Evolutionary conservation across 1,284 basidiomycete genomes (phyloP), one percentile per base, ranked within the genome.

Genomic region (Sanghuangporus sanghuang): DNA sequence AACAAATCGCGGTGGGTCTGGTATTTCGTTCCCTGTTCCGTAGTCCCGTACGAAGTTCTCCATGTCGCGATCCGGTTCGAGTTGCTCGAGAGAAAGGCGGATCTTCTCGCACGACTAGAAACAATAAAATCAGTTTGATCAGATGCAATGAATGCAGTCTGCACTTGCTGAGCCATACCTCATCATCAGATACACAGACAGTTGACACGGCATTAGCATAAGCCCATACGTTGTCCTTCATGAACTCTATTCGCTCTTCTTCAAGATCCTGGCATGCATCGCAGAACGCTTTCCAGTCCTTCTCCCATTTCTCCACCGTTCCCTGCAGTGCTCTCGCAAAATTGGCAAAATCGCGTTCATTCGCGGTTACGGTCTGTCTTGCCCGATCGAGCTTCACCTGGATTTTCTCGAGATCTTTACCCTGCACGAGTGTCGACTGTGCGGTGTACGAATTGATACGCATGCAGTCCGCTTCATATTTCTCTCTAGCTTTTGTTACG

Each of bases 381-480:
- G 93, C 93, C 55, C 90, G 86, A 69, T 97, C 95, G 35, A 98
- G 83, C 77, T 96, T 97, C 65, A 85, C 72, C 57, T 89, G 85
- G 46, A 97, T 87, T 78, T 94, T 96, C 69, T 99, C 97, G 38
- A 96, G 81, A 67, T 98, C 96, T 68, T 88, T 89, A 40, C 96
- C 97, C 75, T 99, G 96, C 21, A 95, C 89, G 9, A 99, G 83
- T 6, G 92, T 92, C 59, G 90, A 87, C 76, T 98, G 95, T 1
- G 96, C 96, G 3, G 95, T 96, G 74, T 92, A 96, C 7, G 93
- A 91, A 74, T 98, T 98, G 81, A 98, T 96, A 66, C 90, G 87
- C 66, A 97, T 82, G 75, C 96, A 98, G 72, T 98, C 95, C 61
- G 84, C 81, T 75, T 98, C 95, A 77, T 98, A 99, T 73, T 95